Conservation (phyloP, 805 yeast species). For the Millerozyma acaciae region DNA sequence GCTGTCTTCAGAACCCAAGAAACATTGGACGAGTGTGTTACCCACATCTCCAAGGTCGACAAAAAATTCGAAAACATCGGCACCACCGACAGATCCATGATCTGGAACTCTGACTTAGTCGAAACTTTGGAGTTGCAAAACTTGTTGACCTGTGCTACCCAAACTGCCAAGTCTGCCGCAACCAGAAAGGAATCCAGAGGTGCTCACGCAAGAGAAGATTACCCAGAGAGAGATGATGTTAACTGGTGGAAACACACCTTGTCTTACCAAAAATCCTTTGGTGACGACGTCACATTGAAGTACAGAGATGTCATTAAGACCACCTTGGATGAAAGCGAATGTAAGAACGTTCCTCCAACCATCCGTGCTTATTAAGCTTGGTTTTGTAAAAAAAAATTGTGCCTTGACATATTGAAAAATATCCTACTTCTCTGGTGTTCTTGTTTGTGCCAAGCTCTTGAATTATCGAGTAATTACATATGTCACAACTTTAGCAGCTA, state of each 20-base stretch:
- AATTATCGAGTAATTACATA: too few species aligned
- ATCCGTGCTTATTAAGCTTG: constrained; percentile 79
- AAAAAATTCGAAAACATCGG: constrained; percentile 67
- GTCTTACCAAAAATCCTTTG: constrained; percentile 78
- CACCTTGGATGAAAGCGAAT: constrained; percentile 87
- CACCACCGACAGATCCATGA: constrained; percentile 94
- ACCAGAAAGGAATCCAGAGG: constrained; percentile 97
- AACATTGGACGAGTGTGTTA: constrained; percentile 87
- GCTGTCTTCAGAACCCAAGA: constrained; percentile 95
- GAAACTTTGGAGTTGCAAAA: constrained; percentile 95
- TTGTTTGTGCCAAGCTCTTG: too few species aligned
- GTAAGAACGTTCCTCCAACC: constrained; percentile 95
- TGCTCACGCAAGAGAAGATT: constrained; percentile 99
- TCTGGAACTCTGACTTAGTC: constrained; percentile 96
- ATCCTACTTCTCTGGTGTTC: too few species aligned
- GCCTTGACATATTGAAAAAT: too few species aligned
- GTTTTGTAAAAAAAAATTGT: too few species aligned
- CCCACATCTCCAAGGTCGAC: constrained; percentile 71
- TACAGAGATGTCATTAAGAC: constrained; percentile 81
- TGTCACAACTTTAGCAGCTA: too few species aligned
- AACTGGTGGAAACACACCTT: constrained; percentile 97
- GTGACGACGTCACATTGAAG: constrained; percentile 66
- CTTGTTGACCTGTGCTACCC: constrained; percentile 93
- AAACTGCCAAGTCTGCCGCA: constrained; percentile 90
- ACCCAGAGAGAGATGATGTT: constrained; percentile 90